Evolutionary conservation across 2,329 filamentous ascomycete species (phyloP).

Genomic region (Cercospora sp.): DNA sequence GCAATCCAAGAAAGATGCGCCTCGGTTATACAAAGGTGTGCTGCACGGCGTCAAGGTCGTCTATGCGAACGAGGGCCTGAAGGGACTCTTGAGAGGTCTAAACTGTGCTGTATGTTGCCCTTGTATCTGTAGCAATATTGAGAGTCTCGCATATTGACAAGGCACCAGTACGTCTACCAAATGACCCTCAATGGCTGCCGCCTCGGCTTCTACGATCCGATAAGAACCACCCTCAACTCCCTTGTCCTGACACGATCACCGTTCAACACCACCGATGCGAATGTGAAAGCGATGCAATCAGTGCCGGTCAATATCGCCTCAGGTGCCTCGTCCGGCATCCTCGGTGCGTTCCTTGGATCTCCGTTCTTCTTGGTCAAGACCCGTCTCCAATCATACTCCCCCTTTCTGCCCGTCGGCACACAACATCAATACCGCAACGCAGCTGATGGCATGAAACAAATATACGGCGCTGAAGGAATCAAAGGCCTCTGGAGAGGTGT

Average conservation of each 20-base stretch:
- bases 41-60: slow-evolving; percentile 90
- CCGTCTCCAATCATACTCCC: slow-evolving; percentile 87
- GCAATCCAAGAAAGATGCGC: slow-evolving; percentile 79
- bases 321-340: slow-evolving; percentile 82
- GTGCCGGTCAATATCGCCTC: slow-evolving; percentile 91
- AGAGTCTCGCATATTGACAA: not conserved
- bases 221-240: slow-evolving; percentile 63
- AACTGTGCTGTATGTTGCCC: slow-evolving; percentile 66
- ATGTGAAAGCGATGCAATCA: slow-evolving; percentile 62
- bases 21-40: slow-evolving; percentile 85
- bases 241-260: slow-evolving; percentile 63
- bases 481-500: slow-evolving; percentile 86
- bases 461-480: slow-evolving; percentile 75
- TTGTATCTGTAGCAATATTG: not conserved
- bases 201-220: slow-evolving; percentile 94
- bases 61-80: slow-evolving; percentile 81
- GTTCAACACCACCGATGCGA: slow-evolving; percentile 54
- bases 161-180: slow-evolving; percentile 80
- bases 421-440: slow-evolving; percentile 91
- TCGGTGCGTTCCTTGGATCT: slow-evolving; percentile 88
- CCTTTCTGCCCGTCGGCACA: slow-evolving; percentile 91
- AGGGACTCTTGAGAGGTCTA: slow-evolving; percentile 83
- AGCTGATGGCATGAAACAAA: slow-evolving; percentile 76
- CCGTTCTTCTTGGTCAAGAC: slow-evolving; percentile 99
- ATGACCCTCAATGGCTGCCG: slow-evolving; percentile 94